Evolutionary conservation across 1,139 yeast species (phyloP), one percentile per base, ranked within the genome.

Genomic region (Yamadazyma friedrichii): DNA sequence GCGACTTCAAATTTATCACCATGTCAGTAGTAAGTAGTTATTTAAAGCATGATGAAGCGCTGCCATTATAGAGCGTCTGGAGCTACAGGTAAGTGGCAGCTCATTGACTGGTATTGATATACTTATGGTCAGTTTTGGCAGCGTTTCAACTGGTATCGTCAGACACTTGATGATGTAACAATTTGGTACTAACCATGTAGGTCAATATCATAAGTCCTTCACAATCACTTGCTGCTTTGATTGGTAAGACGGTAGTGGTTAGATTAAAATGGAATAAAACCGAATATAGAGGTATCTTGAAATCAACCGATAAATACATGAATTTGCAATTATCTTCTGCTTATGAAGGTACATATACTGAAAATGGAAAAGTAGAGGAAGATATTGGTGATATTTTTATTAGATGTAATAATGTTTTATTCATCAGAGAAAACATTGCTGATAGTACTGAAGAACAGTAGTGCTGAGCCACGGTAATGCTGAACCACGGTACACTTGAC

Each of bases 281-380:
- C n/a, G 95, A 89, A 59, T 93, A 93, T 64, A 76, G 70, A 45
- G 98, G 98, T 1, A 75, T 62, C n/a, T 73, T 93, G 37, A 65
- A 82, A 12, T 82, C 96, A 1, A 85, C 88, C 24, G 99, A 93
- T 59, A 88, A 88, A 53, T 94, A 93, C 65, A 93, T 94, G 93
- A 94, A 93, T 56, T 53, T 93, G 31, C 91, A 88, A 57, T 67
- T 93, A 32, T 82, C 78, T 32, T 77, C 82, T 28, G 84, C 95
- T 1, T 76, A 70, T 40, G 96, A 89, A 60, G 67, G 71, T 38
- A 68, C 80, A 9, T 69, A 67, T 36, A 82, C 74, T 12, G 62
- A 56, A 2, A 62, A 56, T 1, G 56, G 50, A 9, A 50, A 42
- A 67, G 66, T 45, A 53, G 78, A 81, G 42, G 89, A 88, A 34